Conservation (phyloP, 495 filamentous ascomycete species). For the Amorphotheca resinae region DNA sequence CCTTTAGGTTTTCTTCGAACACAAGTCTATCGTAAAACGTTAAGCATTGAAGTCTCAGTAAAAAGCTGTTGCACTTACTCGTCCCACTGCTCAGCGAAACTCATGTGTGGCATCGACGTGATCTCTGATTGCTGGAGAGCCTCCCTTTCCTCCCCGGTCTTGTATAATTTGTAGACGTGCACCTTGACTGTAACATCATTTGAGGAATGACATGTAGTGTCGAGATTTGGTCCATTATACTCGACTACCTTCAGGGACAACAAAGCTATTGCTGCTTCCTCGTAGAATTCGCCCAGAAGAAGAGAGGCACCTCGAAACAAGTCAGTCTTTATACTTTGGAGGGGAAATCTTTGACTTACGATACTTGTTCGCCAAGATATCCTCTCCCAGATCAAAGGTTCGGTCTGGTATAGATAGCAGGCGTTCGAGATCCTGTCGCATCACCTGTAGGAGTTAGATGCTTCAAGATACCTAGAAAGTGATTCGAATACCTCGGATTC, state of each 20-base stretch:
- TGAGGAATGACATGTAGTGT: slow-evolving; percentile 1
- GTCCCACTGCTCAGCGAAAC: slow-evolving; percentile 33
- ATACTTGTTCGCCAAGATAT: background rate
- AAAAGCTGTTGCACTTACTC: slow-evolving; percentile 21
- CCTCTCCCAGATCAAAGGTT: background rate
- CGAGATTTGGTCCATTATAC: slow-evolving; percentile 5
- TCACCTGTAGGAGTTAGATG: background rate
- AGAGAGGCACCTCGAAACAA: slow-evolving; percentile 1
- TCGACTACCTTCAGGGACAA: slow-evolving; percentile 11
- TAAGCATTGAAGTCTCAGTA: background rate
- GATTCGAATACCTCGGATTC: background rate
- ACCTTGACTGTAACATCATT: slow-evolving; percentile 5
- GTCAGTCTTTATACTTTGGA: background rate
- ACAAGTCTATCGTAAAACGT: slow-evolving; percentile 24
- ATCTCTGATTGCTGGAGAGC: slow-evolving; percentile 19
- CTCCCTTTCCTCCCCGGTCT: background rate
- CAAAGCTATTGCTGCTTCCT: background rate
- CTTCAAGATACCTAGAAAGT: background rate
- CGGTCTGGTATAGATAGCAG: background rate
- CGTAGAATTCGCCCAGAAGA: slow-evolving; percentile 1
- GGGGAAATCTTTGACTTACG: background rate
- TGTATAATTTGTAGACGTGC: slow-evolving; percentile 7
- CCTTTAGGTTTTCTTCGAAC: slow-evolving; percentile 34
- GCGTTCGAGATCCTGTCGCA: background rate
- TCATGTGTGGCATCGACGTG: slow-evolving; percentile 27